Evolutionary conservation across 306 rosid species (phyloP).

Genomic region (Trifolium subterraneum): DNA sequence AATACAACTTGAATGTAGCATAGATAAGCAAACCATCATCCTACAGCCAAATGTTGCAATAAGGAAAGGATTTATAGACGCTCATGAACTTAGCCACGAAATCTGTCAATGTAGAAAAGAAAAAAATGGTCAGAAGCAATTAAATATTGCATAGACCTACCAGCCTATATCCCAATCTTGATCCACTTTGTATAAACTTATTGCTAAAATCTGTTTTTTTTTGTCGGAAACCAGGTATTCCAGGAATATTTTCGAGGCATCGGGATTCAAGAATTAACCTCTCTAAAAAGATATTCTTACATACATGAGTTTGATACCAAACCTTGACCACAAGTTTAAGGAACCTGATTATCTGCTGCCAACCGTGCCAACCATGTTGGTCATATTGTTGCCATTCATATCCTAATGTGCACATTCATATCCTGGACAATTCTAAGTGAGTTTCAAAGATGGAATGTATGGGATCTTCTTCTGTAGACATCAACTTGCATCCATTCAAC

Average conservation of each 20-base stretch:
- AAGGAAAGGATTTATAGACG: conserved; percentile 81
- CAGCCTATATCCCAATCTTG: not conserved
- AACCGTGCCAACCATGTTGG: not conserved
- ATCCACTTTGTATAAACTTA: not conserved
- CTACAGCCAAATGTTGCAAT: conserved; percentile 80
- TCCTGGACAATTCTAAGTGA: too few relatives aligned
- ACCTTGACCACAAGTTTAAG: not conserved
- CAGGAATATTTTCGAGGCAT: not conserved
- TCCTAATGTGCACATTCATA: too few relatives aligned
- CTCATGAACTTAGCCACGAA: conserved; percentile 98
- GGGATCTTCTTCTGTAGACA: too few relatives aligned
- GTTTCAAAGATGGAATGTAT: too few relatives aligned
- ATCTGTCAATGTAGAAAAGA: conserved; percentile 57
- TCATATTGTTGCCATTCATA: too few relatives aligned
- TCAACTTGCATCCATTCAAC: too few relatives aligned
- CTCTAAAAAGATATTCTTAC: not conserved
- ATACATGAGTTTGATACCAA: not conserved
- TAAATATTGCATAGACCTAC: not conserved
- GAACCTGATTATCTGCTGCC: not conserved
- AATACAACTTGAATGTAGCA: conserved; percentile 17
- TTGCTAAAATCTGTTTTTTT: not conserved
- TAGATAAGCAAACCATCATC: conserved; percentile 21
- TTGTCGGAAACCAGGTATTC: not conserved
- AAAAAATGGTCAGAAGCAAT: not conserved
- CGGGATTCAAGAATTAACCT: not conserved